A percentile compares a stretch with the other conserved stretches of the same genome.
Conservation (phyloP, 140 eudicot genomes). For the Flaveria floridana region DNA sequence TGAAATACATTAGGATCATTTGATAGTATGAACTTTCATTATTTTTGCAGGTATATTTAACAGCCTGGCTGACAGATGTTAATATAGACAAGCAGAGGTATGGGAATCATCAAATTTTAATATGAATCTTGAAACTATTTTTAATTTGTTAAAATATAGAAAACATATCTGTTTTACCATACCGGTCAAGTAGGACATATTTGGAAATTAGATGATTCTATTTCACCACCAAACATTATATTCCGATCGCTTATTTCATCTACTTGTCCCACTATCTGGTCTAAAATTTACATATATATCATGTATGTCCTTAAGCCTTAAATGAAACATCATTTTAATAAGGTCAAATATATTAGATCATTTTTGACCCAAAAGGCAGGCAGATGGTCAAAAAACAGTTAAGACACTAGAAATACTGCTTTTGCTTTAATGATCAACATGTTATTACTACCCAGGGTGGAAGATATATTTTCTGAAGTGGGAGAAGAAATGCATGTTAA, state of each 20-base stretch:
- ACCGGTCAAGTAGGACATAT: background rate
- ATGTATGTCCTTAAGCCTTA: background rate
- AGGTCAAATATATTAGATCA: background rate
- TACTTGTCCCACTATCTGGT: background rate
- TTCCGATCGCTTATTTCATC: background rate
- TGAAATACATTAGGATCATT: slow-evolving; percentile 8
- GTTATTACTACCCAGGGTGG: slow-evolving; percentile 47
- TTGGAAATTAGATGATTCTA: no score
- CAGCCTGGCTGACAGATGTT: slow-evolving; percentile 81
- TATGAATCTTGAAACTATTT: slow-evolving; percentile 11
- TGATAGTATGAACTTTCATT: slow-evolving; percentile 21
- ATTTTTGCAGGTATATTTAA: slow-evolving; percentile 65
- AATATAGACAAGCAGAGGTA: slow-evolving; percentile 76
- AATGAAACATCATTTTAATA: background rate
- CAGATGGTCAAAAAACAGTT: background rate
- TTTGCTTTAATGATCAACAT: background rate
- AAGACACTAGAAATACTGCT: background rate
- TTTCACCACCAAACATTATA: background rate
- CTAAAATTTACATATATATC: background rate
- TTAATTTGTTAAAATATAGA: background rate
- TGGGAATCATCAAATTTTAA: background rate
- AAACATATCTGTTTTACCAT: slow-evolving; percentile 10
- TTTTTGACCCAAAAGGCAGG: background rate
- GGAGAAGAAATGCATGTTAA: slow-evolving; percentile 71
- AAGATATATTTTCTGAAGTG: slow-evolving; percentile 60